Percentiles rank a stretch among this genome's conserved stretches.
These are phyloP conservation scores for Yamadazyma buinensis DNA, from an alignment of 1,139 yeast genomes.

Conservation along the genomic window DNA sequence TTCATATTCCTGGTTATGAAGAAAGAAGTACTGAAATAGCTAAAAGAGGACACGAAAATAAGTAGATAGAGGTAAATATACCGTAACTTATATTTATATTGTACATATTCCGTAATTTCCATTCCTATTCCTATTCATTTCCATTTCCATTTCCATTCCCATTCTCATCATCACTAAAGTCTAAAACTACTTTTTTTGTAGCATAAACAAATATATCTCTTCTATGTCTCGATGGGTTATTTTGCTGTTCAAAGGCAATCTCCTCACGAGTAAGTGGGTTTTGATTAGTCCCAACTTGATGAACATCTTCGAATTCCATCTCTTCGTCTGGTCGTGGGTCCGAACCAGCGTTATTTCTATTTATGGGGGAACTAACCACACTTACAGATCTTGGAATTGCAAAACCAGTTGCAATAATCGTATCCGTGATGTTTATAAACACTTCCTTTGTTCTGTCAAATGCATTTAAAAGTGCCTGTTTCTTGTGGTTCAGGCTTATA, in stretches of 20 bases:
- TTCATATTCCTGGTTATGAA: slow-evolving; percentile 82
- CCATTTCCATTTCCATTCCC: no score
- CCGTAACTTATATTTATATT: no score
- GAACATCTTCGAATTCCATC: slow-evolving; percentile 3
- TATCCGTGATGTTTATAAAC: slow-evolving; percentile 48
- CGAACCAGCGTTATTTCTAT: background rate
- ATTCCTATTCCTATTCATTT: no score
- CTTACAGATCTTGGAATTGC: slow-evolving; percentile 56
- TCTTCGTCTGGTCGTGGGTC: background rate
- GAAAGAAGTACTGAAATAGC: slow-evolving; percentile 73
- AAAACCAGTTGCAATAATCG: slow-evolving; percentile 55
- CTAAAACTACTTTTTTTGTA: slow-evolving; percentile 50
- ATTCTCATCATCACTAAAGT: slow-evolving; percentile 21
- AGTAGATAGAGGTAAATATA: no score
- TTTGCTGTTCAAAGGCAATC: slow-evolving; percentile 2
- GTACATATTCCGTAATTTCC: no score
- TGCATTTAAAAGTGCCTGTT: slow-evolving; percentile 10
- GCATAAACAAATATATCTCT: slow-evolving; percentile 55
- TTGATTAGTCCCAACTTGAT: slow-evolving; percentile 1
- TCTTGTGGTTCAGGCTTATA: slow-evolving; percentile 4
- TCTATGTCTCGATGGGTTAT: slow-evolving; percentile 19
- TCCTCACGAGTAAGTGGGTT: slow-evolving; percentile 3
- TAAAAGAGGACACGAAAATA: slow-evolving; percentile 57
- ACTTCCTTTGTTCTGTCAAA: slow-evolving; percentile 31
- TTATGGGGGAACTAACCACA: slow-evolving; percentile 18